Evolutionary conservation across 345 rosid species (phyloP).

Genomic region (Geranium brycei): DNA sequence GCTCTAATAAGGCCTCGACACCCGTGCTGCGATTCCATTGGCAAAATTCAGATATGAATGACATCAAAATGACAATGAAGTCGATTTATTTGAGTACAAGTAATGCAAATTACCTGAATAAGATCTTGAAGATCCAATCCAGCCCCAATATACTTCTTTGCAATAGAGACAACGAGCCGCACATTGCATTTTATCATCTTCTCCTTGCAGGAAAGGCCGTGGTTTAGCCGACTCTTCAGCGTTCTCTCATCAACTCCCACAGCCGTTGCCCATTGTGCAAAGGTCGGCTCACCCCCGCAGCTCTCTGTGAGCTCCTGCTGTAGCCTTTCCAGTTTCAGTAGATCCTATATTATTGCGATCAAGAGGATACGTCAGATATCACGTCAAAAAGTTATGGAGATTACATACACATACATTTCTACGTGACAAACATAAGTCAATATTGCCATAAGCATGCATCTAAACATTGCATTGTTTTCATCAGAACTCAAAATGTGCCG

Average conservation of each 20-base stretch:
- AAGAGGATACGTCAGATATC: no score
- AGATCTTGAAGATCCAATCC: slow-evolving; percentile 95
- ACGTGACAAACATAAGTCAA: no score
- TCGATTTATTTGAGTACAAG: not conserved
- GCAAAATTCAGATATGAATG: slow-evolving; percentile 7
- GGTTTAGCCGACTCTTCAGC: slow-evolving; percentile 51
- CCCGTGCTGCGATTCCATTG: slow-evolving; percentile 51
- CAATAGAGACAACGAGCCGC: slow-evolving; percentile 91
- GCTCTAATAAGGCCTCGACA: slow-evolving; percentile 87
- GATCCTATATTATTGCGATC: slow-evolving; percentile 30
- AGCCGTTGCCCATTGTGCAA: slow-evolving; percentile 86
- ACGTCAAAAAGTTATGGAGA: no score
- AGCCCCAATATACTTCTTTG: slow-evolving; percentile 79
- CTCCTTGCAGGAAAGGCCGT: slow-evolving; percentile 72
- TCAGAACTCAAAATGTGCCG: no score
- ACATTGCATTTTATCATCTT: slow-evolving; percentile 90
- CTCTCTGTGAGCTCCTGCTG: slow-evolving; percentile 58
- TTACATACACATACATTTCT: no score
- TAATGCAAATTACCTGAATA: slow-evolving; percentile 49
- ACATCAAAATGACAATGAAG: not conserved
- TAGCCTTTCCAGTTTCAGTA: slow-evolving; percentile 74
- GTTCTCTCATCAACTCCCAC: slow-evolving; percentile 73
- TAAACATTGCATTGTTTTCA: no score
- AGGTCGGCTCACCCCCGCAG: slow-evolving; percentile 54
- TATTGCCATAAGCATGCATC: no score